Base-by-base conservation (phyloP, 352 stramenopile species). In the Peronospora tabacina region DNA sequence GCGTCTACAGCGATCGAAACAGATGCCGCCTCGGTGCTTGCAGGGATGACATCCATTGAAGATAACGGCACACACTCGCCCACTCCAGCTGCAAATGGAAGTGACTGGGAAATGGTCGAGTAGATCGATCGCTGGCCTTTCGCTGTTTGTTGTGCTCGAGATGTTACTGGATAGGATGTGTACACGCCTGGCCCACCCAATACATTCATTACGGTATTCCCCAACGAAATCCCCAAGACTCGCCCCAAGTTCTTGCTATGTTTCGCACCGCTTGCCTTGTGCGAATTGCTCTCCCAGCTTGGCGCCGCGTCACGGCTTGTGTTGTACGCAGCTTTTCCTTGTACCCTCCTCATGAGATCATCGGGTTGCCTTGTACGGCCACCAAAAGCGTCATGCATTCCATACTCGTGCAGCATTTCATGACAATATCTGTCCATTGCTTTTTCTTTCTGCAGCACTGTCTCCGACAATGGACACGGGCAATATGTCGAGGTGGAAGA, bases 381-480 rank as follows among this genome's bases (percentile, higher is more conserved):
- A 36, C 9, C 0, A 8, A 34, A 36, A 20, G 36, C 9, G 7
- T 41, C 10, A 10, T 44, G 6, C 1, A 11, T 42, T 29, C 15
- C 13, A 20, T 10, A n/a, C 3, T 4, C 24, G 9, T 34, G 19
- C 11, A 26, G 26, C 0, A 26, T 17, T 24, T 37, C 40, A 22
- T 64, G 34, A 52, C 43, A 3, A 49, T 38, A 51, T 51, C 29
- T 2, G 17, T 55, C 19, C 20, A 32, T 24, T 32, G 7, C 53
- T 39, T 20, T 16, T 20, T 36, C 28, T 22, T 5, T 30, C 24
- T 64, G 32, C 43, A 70, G 94, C 96, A 39, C 75, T 99, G 16
- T 98, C 90, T 41, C 96, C 96, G 9, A 99, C 96, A 17, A 99
- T 99, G 96, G 88, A 97, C 69, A 87, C 82, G 16, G 96, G 96